Conservation (phyloP, 2,329 filamentous ascomycete genomes). For the Penicillium sp. region DNA sequence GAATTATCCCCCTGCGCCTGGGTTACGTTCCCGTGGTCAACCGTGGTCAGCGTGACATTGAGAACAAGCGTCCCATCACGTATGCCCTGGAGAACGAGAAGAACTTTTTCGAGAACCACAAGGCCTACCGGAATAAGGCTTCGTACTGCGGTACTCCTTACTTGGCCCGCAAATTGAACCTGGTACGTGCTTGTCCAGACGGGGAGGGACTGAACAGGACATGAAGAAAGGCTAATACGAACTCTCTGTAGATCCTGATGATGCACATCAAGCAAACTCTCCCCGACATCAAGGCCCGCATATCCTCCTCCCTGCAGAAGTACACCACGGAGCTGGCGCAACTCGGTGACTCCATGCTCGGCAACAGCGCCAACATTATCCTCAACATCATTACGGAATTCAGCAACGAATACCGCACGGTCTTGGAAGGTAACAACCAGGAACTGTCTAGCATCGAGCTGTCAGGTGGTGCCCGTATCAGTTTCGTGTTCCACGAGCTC, state of each 20-base stretch:
- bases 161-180: conserved; percentile 91
- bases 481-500: conserved; percentile 98
- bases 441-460: conserved; percentile 93
- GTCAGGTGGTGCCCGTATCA: conserved; percentile 95
- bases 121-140: conserved; percentile 97
- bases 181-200: conserved; percentile 52
- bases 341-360: conserved; percentile 90
- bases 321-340: conserved; percentile 79
- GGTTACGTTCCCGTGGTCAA: conserved; percentile 98
- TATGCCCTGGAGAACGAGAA: conserved; percentile 90
- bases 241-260: conserved; percentile 74
- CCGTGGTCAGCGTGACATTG: conserved; percentile 95
- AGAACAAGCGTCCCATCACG: conserved; percentile 94
- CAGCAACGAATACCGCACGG: conserved; percentile 93
- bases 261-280: conserved; percentile 99
- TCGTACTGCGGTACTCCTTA: conserved; percentile 98
- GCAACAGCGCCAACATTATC: conserved; percentile 94
- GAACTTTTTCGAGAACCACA: conserved; percentile 97
- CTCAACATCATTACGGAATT: conserved; percentile 99
- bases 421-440: conserved; percentile 94
- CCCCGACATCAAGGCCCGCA: conserved; percentile 96
- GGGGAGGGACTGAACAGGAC: too few species aligned
- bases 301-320: conserved; percentile 90
- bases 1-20: conserved; percentile 91
- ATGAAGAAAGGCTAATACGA: conserved; percentile 27